Conservation (phyloP, 78 protist genomes). For the Cavenderia fasciculata region DNA sequence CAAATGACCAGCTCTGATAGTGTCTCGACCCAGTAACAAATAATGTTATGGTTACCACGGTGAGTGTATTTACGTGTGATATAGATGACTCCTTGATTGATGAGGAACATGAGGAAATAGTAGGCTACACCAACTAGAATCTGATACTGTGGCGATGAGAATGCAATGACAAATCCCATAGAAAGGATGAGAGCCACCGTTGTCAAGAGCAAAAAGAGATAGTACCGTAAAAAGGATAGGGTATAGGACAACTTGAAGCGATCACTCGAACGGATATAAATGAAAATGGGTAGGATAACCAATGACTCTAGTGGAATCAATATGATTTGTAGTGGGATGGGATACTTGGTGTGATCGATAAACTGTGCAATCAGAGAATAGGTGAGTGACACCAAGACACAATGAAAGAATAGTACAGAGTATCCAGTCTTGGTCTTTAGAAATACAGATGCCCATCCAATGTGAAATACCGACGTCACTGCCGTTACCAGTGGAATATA, state of each 20-base stretch:
- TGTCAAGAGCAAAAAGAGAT: background rate
- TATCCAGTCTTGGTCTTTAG: background rate
- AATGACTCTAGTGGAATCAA: background rate
- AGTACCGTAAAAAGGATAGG: background rate
- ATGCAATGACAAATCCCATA: conserved; percentile 19
- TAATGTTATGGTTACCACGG: conserved; percentile 23
- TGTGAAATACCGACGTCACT: background rate
- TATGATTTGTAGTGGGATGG: conserved; percentile 11
- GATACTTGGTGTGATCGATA: background rate
- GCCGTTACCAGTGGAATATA: conserved; percentile 44
- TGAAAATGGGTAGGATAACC: background rate
- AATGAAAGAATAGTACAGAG: conserved; percentile 6
- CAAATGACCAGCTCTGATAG: conserved; percentile 18
- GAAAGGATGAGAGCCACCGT: background rate
- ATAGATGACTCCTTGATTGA: conserved; percentile 13
- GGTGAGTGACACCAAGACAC: background rate
- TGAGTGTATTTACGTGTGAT: conserved; percentile 14
- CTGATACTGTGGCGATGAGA: background rate
- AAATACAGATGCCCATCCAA: conserved; percentile 42
- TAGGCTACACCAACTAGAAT: background rate
- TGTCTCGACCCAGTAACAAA: conserved; percentile 59
- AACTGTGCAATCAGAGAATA: conserved; percentile 29
- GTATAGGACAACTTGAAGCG: background rate
- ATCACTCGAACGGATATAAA: conserved; percentile 14
- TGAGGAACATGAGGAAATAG: conserved; percentile 1